Conservation (phyloP, 2,329 filamentous ascomycete genomes). For the Hypoxylon sp. region DNA sequence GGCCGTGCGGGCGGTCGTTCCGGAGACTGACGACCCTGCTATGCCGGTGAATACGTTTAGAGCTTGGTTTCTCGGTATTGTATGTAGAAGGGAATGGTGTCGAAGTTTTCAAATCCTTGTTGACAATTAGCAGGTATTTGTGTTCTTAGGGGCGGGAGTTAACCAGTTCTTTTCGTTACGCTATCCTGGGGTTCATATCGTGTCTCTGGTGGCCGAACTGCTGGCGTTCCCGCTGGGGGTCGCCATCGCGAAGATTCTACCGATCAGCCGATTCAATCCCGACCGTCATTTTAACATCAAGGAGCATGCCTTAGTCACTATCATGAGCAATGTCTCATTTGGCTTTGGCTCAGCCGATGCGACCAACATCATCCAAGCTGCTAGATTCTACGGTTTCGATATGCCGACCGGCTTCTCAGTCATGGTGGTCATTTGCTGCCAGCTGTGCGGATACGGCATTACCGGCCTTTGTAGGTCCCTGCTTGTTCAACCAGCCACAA, state of each 20-base stretch:
- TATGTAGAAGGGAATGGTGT: slow-evolving; percentile 42
- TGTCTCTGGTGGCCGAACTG: slow-evolving; percentile 62
- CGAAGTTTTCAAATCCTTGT: neutral
- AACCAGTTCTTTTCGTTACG: slow-evolving; percentile 64
- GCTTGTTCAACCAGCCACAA: slow-evolving; percentile 62
- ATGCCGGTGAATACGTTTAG: slow-evolving; percentile 62
- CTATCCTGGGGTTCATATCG: slow-evolving; percentile 63
- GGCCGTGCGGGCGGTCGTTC: slow-evolving; percentile 53
- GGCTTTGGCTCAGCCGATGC: slow-evolving; percentile 61
- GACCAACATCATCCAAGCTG: slow-evolving; percentile 63
- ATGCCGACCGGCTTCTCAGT: slow-evolving; percentile 51
- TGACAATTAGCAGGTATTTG: slow-evolving; percentile 55
- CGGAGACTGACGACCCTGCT: slow-evolving; percentile 53
- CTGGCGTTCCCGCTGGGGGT: slow-evolving; percentile 61
- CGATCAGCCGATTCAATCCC: slow-evolving; percentile 58
- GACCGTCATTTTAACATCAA: slow-evolving; percentile 63
- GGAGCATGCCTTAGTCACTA: slow-evolving; percentile 62
- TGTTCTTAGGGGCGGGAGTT: slow-evolving; percentile 62
- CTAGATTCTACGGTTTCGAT: slow-evolving; percentile 59
- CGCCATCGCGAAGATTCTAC: slow-evolving; percentile 57
- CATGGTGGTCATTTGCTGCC: slow-evolving; percentile 49
- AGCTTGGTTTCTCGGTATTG: slow-evolving; percentile 61
- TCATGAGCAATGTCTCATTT: slow-evolving; percentile 66
- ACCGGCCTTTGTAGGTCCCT: slow-evolving; percentile 62
- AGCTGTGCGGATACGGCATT: slow-evolving; percentile 61